Evolutionary conservation across 345 rosid species (phyloP).

Genomic region (Moringa oleifera): DNA sequence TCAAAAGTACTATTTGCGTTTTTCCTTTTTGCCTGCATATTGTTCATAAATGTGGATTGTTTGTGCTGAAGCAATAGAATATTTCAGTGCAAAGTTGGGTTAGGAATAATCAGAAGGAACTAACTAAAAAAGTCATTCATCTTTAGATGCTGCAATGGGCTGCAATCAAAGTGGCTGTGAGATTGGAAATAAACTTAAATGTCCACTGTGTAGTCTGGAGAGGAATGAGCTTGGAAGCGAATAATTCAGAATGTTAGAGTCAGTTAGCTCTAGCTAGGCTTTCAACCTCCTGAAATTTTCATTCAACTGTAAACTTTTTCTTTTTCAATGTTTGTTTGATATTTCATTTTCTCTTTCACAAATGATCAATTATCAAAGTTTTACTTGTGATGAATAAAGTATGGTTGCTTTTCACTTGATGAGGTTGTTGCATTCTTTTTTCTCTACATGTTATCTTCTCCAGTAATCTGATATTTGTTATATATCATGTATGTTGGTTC

Average conservation of each 20-base stretch:
- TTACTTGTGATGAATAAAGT: not conserved
- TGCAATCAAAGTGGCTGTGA: not conserved
- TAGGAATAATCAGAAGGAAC: not conserved
- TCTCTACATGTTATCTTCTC: not conserved
- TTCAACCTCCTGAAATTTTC: conserved; percentile 1
- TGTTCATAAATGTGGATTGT: not conserved
- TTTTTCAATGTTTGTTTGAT: not conserved
- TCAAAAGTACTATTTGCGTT: not conserved
- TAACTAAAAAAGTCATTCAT: not conserved
- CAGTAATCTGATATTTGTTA: not conserved
- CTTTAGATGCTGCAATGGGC: too few species aligned
- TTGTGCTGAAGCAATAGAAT: not conserved
- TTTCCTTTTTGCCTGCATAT: not conserved
- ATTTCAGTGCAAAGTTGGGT: too few species aligned
- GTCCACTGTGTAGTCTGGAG: too few species aligned
- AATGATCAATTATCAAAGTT: not conserved
- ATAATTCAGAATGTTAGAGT: too few species aligned
- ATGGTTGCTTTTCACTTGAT: not conserved
- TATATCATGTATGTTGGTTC: not conserved
- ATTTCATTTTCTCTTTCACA: conserved; percentile 6
- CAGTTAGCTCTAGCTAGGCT: not conserved
- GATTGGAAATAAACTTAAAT: not conserved
- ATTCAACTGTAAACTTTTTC: not conserved
- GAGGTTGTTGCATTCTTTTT: not conserved
- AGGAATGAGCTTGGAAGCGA: too few species aligned